A percentile compares a stretch with the other conserved stretches of the same genome.
These are phyloP conservation scores for Senna siamea DNA, from an alignment of 306 rosid genomes.

Conservation along the genomic window DNA sequence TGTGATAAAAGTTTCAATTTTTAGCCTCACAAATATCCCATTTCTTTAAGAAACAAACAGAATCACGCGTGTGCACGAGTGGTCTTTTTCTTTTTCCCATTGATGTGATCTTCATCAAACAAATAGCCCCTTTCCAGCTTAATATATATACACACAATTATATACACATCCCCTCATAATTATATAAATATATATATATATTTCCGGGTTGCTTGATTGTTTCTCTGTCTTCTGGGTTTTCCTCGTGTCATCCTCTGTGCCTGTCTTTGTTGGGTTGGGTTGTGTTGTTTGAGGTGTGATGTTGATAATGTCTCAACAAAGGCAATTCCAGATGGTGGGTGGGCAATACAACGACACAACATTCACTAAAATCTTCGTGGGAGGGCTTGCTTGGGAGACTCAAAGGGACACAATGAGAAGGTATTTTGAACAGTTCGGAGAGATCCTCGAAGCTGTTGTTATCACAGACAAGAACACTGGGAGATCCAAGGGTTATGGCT, in stretches of 20 bases:
- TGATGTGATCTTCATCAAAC: constrained; percentile 46
- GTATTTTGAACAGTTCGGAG: constrained; percentile 95
- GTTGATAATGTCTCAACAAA: constrained; percentile 88
- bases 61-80: constrained; percentile 29
- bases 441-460: constrained; percentile 95
- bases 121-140: constrained; percentile 37
- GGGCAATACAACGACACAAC: constrained; percentile 81
- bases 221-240: too few relatives aligned
- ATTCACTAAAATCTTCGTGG: constrained; percentile 90
- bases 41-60: constrained; percentile 1
- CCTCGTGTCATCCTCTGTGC: too few relatives aligned
- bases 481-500: constrained; percentile 98
- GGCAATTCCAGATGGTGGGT: constrained; percentile 76
- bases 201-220: not conserved
- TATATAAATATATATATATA: constrained; percentile 3
- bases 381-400: constrained; percentile 99
- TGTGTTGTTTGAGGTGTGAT: too few relatives aligned
- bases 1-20: constrained; percentile 45
- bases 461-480: constrained; percentile 91
- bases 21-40: constrained; percentile 10
- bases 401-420: constrained; percentile 85
- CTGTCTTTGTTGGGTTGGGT: too few relatives aligned
- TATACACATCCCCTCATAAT: too few relatives aligned
- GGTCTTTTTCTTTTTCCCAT: constrained; percentile 17
- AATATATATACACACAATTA: too few relatives aligned